Conservation (phyloP, 805 yeast genomes). For the Phaffomyces thermotolerans region DNA sequence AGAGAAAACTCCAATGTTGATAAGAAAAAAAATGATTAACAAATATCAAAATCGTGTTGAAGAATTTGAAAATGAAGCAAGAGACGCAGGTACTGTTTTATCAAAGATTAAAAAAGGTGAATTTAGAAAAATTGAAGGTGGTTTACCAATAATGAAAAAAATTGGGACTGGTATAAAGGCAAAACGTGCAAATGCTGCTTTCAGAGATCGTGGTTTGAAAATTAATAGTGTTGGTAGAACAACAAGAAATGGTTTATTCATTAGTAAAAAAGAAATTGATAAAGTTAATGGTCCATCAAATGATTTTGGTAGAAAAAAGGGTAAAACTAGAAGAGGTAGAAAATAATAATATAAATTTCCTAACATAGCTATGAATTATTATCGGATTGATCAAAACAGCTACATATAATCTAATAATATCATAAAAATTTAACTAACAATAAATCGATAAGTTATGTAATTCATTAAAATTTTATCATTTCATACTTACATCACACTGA, state of each 20-base stretch:
- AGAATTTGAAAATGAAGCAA: conserved; percentile 68
- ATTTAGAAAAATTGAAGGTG: conserved; percentile 40
- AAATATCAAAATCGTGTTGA: conserved; percentile 45
- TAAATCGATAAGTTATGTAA: neutral
- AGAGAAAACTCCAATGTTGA: conserved; percentile 82
- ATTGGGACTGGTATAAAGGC: conserved; percentile 45
- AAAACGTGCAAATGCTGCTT: conserved; percentile 29
- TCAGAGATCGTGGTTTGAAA: conserved; percentile 71
- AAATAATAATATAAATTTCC: neutral
- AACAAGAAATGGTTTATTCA: conserved; percentile 71
- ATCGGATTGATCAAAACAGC: too few relatives aligned
- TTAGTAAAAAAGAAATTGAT: conserved; percentile 62
- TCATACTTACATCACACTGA: conserved; percentile 49
- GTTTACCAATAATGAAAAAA: conserved; percentile 29
- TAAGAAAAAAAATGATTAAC: conserved; percentile 76
- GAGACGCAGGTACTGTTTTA: conserved; percentile 84
- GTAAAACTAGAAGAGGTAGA: too few relatives aligned
- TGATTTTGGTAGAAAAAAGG: neutral
- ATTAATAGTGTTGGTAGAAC: conserved; percentile 69
- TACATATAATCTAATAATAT: too few relatives aligned
- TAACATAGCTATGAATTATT: too few relatives aligned
- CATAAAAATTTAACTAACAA: too few relatives aligned
- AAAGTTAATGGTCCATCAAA: conserved; percentile 25
- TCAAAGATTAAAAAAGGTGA: conserved; percentile 65
- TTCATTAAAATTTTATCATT: neutral